Conservation (phyloP, 257 asterid species). For the Solanum sejunctum region DNA sequence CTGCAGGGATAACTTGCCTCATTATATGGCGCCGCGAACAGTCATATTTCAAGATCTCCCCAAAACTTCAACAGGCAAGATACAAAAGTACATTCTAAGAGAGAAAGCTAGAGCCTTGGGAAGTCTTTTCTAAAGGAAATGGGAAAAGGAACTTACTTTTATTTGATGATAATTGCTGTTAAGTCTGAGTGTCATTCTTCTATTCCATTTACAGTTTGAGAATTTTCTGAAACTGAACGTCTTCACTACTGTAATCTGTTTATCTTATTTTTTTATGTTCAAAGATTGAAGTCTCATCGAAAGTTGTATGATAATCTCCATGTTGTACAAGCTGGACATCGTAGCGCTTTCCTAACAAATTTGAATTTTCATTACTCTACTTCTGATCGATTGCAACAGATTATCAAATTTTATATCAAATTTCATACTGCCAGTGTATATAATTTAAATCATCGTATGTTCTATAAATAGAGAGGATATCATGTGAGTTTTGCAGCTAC, state of each 20-base stretch:
- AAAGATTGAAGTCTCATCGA: not conserved
- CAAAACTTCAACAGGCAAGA: slow-evolving; percentile 24
- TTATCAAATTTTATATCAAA: not conserved
- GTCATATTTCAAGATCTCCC: slow-evolving; percentile 23
- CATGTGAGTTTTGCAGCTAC: not conserved
- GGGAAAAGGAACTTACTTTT: not conserved
- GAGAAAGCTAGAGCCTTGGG: slow-evolving; percentile 25
- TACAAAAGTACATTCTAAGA: slow-evolving; percentile 15
- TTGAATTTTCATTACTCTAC: not conserved
- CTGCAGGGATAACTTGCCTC: slow-evolving; percentile 24
- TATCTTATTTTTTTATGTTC: not conserved
- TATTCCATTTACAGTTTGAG: not conserved
- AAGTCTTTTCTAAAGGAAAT: slow-evolving; percentile 9
- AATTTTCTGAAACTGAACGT: not conserved
- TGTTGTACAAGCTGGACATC: not conserved
- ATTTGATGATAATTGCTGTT: not conserved
- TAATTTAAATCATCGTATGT: not conserved
- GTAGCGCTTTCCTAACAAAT: not conserved
- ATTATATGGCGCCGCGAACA: slow-evolving; percentile 27
- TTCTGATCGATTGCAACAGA: not conserved
- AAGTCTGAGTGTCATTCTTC: not conserved
- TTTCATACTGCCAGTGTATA: not conserved
- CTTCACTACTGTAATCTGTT: not conserved
- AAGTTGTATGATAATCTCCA: not conserved
- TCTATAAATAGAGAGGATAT: too few species aligned